phyloP scores from a whole-genome alignment of 192 early-diverging fungal species.

The Backusella tarrabulga region DNA sequence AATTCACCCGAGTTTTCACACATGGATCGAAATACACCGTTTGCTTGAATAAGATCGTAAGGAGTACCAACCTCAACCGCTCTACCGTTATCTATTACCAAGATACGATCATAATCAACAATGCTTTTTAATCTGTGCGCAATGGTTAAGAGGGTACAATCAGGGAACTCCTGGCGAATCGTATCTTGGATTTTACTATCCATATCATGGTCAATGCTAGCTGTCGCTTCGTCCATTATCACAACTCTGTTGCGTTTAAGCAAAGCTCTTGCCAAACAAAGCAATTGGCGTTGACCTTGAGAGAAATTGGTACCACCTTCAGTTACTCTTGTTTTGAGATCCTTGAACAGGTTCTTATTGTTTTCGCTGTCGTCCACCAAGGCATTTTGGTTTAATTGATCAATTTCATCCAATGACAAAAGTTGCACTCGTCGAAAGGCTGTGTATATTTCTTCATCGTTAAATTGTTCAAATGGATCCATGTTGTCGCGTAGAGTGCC shows the following conservation, averaged over 20 bases:
- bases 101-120: slow-evolving; percentile 67
- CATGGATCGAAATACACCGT: background rate
- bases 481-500: slow-evolving; percentile 78
- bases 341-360: slow-evolving; percentile 9
- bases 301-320: slow-evolving; percentile 79
- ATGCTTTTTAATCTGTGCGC: slow-evolving; percentile 54
- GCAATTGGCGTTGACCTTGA: slow-evolving; percentile 74
- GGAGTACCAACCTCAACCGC: slow-evolving; percentile 70
- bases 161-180: slow-evolving; percentile 48
- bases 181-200: slow-evolving; percentile 53
- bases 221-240: slow-evolving; percentile 56
- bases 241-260: slow-evolving; percentile 49
- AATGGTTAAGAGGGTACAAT: slow-evolving; percentile 61
- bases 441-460: slow-evolving; percentile 74
- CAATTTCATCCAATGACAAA: background rate
- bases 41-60: background rate
- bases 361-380: background rate
- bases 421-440: slow-evolving; percentile 70
- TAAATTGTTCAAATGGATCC: slow-evolving; percentile 83
- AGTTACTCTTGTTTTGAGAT: slow-evolving; percentile 46
- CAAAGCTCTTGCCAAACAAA: slow-evolving; percentile 76
- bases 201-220: slow-evolving; percentile 55
- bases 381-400: background rate
- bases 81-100: slow-evolving; percentile 68
- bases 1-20: background rate